Conservation (phyloP, 345 rosid genomes). For the Gossypium arboreum region DNA sequence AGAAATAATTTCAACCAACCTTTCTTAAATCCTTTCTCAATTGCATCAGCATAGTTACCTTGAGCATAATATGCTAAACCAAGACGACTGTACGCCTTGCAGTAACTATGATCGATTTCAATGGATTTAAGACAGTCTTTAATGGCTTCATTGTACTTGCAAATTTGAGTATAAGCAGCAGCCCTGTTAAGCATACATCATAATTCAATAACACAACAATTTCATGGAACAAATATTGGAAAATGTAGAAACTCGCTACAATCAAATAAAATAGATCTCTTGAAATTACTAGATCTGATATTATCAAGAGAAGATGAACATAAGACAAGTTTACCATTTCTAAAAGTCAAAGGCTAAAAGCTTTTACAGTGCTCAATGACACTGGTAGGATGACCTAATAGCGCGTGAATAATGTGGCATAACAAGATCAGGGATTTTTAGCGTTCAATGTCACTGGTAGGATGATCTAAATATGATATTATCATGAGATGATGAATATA, state of each 20-base stretch:
- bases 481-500: background rate
- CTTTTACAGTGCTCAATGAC: background rate
- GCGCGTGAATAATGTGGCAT: background rate
- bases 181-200: conserved; percentile 48
- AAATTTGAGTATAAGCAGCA: conserved; percentile 77
- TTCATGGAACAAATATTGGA: background rate
- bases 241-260: conserved; percentile 4
- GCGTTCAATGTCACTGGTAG: no score
- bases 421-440: background rate
- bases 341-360: background rate
- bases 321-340: background rate
- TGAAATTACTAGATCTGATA: background rate
- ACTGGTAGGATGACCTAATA: background rate
- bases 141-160: conserved; percentile 60
- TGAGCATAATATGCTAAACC: conserved; percentile 79
- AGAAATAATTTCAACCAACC: conserved; percentile 42
- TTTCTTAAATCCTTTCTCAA: conserved; percentile 82
- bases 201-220: conserved; percentile 5
- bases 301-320: background rate
- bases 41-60: conserved; percentile 67
- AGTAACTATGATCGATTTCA: conserved; percentile 69
- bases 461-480: background rate
- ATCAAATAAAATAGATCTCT: background rate
- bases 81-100: conserved; percentile 88
- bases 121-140: conserved; percentile 72